Evolutionary conservation across 2,329 filamentous ascomycete genomes (phyloP), one percentile per base, ranked within the genome.

Genomic region (Trichoderma harzianum): DNA sequence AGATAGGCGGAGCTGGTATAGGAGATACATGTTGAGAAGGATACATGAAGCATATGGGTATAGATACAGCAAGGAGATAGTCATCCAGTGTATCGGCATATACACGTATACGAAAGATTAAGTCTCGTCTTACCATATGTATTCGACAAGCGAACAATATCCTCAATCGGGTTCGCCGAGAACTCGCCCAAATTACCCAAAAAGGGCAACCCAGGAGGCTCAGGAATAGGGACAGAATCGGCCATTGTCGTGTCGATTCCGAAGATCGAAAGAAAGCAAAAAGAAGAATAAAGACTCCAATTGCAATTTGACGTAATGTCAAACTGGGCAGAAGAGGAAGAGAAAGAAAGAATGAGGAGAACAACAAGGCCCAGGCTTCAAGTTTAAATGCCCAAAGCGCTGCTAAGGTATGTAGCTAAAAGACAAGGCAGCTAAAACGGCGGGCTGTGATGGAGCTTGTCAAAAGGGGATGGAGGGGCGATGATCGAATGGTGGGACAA

Each of bases 171-270:
- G n/a, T 86, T 85, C 0, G 84, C 80, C 72, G 91, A 87, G 73
- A 94, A 86, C 74, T 92, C 89, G 69, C 83, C 82, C 34, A 91
- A 78, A 75, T 93, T 92, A 32, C 92, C 91, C 28, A 93, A 74
- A 30, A 93, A 79, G 1, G 90, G 91, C 70, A 91, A 82, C 3
- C 88, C 89, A 69, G 84, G 85, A 30, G 91, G 91, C 61, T 88
- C 86, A 2, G 91, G 91, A 68, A 93, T 91, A 3, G 86, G 83
- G 16, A 82, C 78, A 36, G 75, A 72, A 64, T 81, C 79, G 34
- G 80, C 76, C 81, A 82, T 82, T 82, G 64, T 53, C 81, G 66
- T 24, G 6, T 36, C 32, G 39, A 53, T 36, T 34, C 57, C 7
- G 8, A 36, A 63, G 24, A 3, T 16, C 11, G 6, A 21, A 58